These are phyloP conservation scores for Orychophragmus violaceus DNA, from an alignment of 345 rosid species.

Conservation along the genomic window DNA sequence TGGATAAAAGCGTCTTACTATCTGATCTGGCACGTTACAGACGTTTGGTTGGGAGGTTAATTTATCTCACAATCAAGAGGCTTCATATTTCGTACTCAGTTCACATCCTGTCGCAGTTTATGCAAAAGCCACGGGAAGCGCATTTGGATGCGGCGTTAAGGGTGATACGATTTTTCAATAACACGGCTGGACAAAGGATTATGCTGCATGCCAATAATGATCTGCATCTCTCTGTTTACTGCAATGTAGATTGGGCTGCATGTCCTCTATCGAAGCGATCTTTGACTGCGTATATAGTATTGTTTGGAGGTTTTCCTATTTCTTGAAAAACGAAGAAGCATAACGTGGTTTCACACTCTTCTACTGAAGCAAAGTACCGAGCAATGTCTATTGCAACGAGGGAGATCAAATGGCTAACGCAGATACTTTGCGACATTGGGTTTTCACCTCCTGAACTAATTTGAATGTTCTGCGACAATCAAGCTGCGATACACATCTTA, in stretches of 20 bases:
- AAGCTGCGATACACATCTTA: too few species aligned
- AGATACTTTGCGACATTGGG: rapidly evolving
- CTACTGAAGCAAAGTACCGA: background rate
- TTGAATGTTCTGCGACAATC: background rate
- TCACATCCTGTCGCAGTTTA: too few species aligned
- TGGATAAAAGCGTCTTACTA: too few species aligned
- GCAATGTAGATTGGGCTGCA: background rate
- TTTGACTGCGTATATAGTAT: background rate
- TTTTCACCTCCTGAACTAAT: background rate
- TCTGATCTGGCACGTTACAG: too few species aligned
- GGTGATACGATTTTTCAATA: too few species aligned
- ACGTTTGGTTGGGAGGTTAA: too few species aligned
- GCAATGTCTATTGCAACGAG: too few species aligned
- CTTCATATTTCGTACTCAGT: too few species aligned
- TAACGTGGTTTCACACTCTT: background rate
- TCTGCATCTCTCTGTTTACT: background rate
- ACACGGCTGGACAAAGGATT: too few species aligned
- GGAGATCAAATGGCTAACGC: background rate
- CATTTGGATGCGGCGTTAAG: too few species aligned
- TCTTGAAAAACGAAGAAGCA: background rate
- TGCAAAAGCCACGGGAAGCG: too few species aligned
- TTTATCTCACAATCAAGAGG: too few species aligned
- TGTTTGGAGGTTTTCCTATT: background rate
- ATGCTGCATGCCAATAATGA: background rate
- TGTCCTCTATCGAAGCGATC: background rate